Base-by-base conservation (phyloP, 495 filamentous ascomycete species). In the Penicillium robsamsonii region DNA sequence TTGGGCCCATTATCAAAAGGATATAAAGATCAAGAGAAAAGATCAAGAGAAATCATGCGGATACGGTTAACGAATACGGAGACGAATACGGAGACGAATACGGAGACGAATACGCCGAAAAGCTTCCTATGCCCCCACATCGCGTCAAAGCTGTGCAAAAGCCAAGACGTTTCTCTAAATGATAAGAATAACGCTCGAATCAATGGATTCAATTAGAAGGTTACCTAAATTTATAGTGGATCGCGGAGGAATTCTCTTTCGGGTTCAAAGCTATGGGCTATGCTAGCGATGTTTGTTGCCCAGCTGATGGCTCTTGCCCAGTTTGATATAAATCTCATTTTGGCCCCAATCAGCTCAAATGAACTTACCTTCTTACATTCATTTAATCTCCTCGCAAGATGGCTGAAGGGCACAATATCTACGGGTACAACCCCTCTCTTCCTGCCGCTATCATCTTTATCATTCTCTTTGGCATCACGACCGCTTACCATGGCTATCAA, bases 371-470 rank as follows among this genome's bases (percentile, higher is more conserved):
- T 25, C 1, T 10, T 5, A 31, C 33, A 20, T 48, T 6, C 18
- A 12, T 8, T 13, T 29, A 20, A 15, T 44, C 20, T 17, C 20
- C 17, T 20, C 8, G 11, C 22, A 63, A 20, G 11, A 59, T 67
- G 58, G 43, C 55, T 17, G 56, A 43, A 11, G 46, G 43, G 17
- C 44, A 35, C 11, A 66, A 68, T 50, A 57, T 70, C 13, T 70
- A 66, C 37, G 66, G 66, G 11, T 70, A 68, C 37, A 55, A 57
- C 18, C 65, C 65, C 11, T 66, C 60, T 12, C 35, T 66, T 1
- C 55, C 60, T 2, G 62, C 62, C 2, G 65, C 55, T 2, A 12
- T 62, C n/a, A 63, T 64, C 47, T 68, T 68, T 43, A 58, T 61
- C 10, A 42, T 61, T 17, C 47, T 68, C 20, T 70, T 68, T 46